Base-by-base conservation (phyloP, 169 alveolate genomes). In the Cryptosporidium xiaoi region DNA sequence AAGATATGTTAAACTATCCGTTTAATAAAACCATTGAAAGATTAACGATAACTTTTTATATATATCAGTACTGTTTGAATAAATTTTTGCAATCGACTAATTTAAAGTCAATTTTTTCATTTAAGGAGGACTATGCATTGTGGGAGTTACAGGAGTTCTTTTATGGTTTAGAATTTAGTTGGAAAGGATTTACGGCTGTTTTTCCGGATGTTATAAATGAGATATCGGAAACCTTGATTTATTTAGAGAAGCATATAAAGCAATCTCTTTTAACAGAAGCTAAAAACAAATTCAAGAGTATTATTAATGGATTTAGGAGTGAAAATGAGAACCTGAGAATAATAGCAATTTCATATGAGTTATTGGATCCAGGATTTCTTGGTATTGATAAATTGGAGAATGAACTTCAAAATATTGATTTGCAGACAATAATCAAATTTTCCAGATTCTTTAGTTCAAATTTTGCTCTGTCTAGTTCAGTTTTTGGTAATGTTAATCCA, bases 121-220 rank as follows among this genome's bases (percentile, higher is more conserved):
- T 69, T 53, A 64, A 69, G 31, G 60, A 34, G 36, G 51, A 24
- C 29, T 69, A 69, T 18, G 27, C 51, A 15, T 64, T 51, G 31
- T 69, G 83, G 83, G 83, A 69, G 12, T 4, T 69, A 4, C 83
- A 69, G 20, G 83, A 69, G 24, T 69, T 69, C 48, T 69, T 53
- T 46, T 69, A 69, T 33, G 83, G 83, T 2, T 31, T 69, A 7
- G 83, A 69, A 40, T 69, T 69, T 40, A 69, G 40, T 33, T 69
- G 83, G 83, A 69, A 55, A 33, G 83, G 83, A 8, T 69, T 31
- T 69, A 29, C 83, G 2, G 51, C 83, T 8, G 40, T 69, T n/a
- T 69, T 69, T 40, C 83, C 83, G 15, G 83, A 69, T 15, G 31
- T 31, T 15, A 20, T 69, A n/a, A 31, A 33, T n/a, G 83, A 69